Evolutionary conservation across 768 basidiomycete species (phyloP).

Genomic region (Collybiopsis luxurians): DNA sequence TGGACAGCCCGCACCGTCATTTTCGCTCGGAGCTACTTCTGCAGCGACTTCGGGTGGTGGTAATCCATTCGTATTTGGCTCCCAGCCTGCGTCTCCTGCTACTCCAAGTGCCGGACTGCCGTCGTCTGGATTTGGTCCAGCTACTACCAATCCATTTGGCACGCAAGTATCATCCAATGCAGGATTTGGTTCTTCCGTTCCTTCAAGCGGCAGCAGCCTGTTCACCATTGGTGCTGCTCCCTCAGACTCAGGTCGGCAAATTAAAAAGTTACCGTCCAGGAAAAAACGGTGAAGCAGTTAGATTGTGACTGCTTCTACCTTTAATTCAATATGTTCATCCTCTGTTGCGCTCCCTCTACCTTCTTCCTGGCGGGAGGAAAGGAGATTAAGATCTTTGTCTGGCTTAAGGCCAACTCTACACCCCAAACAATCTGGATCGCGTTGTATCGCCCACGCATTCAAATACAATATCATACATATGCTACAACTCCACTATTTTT

Average conservation of each 20-base stretch:
- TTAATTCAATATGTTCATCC: background rate
- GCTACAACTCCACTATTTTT: background rate
- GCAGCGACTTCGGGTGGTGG: conserved; percentile 27
- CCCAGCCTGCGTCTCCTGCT: conserved; percentile 61
- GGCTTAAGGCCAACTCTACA: conserved; percentile 3
- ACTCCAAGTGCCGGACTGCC: conserved; percentile 36
- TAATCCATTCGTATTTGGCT: conserved; percentile 48
- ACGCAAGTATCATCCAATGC: conserved; percentile 31
- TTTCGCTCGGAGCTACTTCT: conserved; percentile 43
- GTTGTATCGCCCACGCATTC: background rate
- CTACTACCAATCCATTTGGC: conserved; percentile 45
- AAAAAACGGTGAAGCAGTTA: conserved; percentile 15
- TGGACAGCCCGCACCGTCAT: conserved; percentile 38
- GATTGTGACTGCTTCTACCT: background rate
- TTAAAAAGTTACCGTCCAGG: conserved; percentile 57
- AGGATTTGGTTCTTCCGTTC: conserved; percentile 19
- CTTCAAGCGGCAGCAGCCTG: conserved; percentile 35
- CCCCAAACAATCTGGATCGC: background rate
- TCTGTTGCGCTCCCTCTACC: background rate
- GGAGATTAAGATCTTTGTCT: background rate
- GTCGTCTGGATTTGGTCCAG: conserved; percentile 32
- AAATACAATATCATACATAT: too few species aligned
- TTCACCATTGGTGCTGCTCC: conserved; percentile 66
- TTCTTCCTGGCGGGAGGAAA: background rate
- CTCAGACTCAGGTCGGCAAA: conserved; percentile 34